A percentile compares a stretch with the other conserved stretches of the same genome.
Evolutionary conservation across 345 rosid genomes (phyloP).

Genomic region (Eucalyptus sideroxylon): DNA sequence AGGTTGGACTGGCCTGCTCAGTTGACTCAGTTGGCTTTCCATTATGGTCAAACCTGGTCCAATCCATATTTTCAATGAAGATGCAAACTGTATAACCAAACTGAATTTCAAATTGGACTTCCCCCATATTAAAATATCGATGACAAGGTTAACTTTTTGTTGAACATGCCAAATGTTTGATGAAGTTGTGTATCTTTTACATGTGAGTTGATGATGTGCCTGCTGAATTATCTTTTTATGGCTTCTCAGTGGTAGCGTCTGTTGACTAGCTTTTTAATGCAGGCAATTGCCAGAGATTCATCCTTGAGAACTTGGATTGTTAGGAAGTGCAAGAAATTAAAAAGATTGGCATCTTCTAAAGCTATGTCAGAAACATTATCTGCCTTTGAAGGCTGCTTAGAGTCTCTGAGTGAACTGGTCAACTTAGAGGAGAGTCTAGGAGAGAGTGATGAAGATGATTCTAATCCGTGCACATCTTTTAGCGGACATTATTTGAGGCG

Average conservation of each 20-base stretch:
- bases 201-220: not conserved
- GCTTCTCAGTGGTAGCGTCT: not conserved
- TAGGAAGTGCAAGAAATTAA: slow-evolving; percentile 44
- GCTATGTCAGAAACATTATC: slow-evolving; percentile 29
- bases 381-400: slow-evolving; percentile 47
- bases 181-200: not conserved
- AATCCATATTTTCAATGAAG: not conserved
- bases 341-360: slow-evolving; percentile 32
- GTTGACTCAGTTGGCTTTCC: not conserved
- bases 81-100: not conserved
- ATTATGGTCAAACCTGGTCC: not conserved
- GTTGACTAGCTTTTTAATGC: slow-evolving; percentile 2
- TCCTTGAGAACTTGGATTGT: slow-evolving; percentile 63
- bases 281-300: slow-evolving; percentile 54
- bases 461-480: slow-evolving; percentile 10
- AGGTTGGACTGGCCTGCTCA: not conserved
- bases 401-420: slow-evolving; percentile 22
- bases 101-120: not conserved
- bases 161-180: not conserved
- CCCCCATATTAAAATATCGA: not conserved
- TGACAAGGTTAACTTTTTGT: not conserved
- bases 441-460: slow-evolving; percentile 55
- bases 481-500: slow-evolving; percentile 7
- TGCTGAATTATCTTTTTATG: not conserved
- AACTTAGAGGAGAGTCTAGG: slow-evolving; percentile 33